Percentiles rank a stretch among this genome's conserved stretches.
phyloP scores from a whole-genome alignment of 179 eudicot genomes.

The Gypsophila paniculata region DNA sequence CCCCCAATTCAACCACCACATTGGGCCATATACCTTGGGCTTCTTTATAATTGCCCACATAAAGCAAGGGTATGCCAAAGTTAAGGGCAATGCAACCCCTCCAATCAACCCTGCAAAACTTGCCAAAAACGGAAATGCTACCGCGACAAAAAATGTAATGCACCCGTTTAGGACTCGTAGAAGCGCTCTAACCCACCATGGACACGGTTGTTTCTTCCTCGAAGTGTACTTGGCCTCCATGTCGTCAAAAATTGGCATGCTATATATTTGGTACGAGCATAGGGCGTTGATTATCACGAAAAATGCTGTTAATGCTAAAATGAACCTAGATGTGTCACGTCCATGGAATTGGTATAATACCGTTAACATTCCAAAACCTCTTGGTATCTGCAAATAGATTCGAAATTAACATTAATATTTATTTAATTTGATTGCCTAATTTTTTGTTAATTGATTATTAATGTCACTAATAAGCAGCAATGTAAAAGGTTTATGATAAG shows the following conservation, averaged over 20 bases:
- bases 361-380: slow-evolving; percentile 57
- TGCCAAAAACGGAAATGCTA: slow-evolving; percentile 71
- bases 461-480: too few relatives aligned
- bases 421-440: background rate
- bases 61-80: slow-evolving; percentile 78
- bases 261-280: slow-evolving; percentile 71
- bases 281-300: slow-evolving; percentile 61
- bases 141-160: slow-evolving; percentile 61
- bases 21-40: slow-evolving; percentile 44
- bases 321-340: slow-evolving; percentile 40
- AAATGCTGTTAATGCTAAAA: slow-evolving; percentile 44
- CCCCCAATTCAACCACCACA: slow-evolving; percentile 74
- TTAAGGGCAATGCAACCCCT: slow-evolving; percentile 65
- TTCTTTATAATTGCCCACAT: slow-evolving; percentile 71
- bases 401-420: background rate
- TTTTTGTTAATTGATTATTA: too few relatives aligned
- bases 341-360: slow-evolving; percentile 55
- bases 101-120: slow-evolving; percentile 71
- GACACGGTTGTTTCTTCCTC: slow-evolving; percentile 53
- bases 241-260: slow-evolving; percentile 73
- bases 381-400: slow-evolving; percentile 32
- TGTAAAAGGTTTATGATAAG: too few relatives aligned
- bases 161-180: slow-evolving; percentile 54
- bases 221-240: slow-evolving; percentile 54
- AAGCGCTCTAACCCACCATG: slow-evolving; percentile 58